Base-by-base conservation (phyloP, 257 asterid genomes). In the Cruciata laevipes region DNA sequence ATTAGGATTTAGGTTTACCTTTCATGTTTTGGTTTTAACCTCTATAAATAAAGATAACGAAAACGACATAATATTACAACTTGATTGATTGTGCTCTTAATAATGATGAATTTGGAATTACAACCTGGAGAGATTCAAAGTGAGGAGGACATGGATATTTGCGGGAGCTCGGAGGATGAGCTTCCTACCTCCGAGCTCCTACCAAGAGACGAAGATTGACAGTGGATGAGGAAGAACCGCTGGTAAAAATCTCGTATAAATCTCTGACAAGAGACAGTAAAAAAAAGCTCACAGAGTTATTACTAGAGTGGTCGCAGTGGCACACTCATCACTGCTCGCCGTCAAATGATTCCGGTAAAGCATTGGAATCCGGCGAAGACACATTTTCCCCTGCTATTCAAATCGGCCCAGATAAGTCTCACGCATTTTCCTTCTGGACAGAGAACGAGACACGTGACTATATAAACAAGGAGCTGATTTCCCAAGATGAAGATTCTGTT, bases 271-370 rank as follows among this genome's bases (percentile, higher is more conserved):
- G 99, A 66, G 95, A 90, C 75, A 90, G 99, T 74, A 87, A 82
- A 71, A 85, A 75, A 74, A 90, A 87, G 84, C 95, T 90, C 31
- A 89, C 85, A 80, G 97, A 87, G 81, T 78, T 94, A 49, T 82
- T 94, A 66, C 93, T 78, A 75, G 83, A 84, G 68, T 94, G 99
- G 99, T 88, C 99, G 47, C 86, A 75, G 49, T 94, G 96, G 96
- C 95, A 94, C 76, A 80, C 91, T 65, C 73, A 80, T 32, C 83
- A 78, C 72, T 87, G 82, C 75, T 77, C 94, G 67, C 77, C 95
- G 67, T 68, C 80, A 73, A 63, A 78, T 7, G 96, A 86, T 72
- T 78, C 92, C 52, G 69, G 80, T 63, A 71, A 72, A 53, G 79
- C 65, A 62, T 69, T 84, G 47, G 96, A 80, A 82, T 88, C 96